Base-by-base conservation (phyloP, 306 rosid species). In the Astragalus membranaceus region DNA sequence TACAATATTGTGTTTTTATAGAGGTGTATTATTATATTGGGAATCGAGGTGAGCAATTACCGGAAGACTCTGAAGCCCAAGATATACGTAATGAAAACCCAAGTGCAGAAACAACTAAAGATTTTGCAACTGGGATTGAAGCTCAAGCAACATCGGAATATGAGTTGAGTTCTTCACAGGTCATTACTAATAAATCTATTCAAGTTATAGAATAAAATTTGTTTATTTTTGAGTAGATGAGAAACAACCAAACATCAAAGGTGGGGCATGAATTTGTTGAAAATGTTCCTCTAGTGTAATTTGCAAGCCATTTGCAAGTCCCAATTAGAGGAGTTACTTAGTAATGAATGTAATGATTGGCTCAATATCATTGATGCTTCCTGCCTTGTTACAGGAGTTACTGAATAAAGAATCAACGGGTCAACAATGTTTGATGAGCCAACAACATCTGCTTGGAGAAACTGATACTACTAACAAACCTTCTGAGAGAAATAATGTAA, bases 241-340 rank as follows among this genome's bases (percentile, higher is more conserved):
- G 16, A 51, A 17, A 15, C 23, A 51, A 67, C 16, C n/a, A 3
- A 53, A 37, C 4, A 52, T 49, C 4, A 12, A 36, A 68, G 69
- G 49, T 48, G 67, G 73, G 53, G 66, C 66, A 76, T 47, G 74
- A 39, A 4, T 12, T 20, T 69, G 54, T n/a, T 1, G 16, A 66
- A 47, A 48, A 30, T 13, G 71, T 8, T 48, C 14, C 23, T 20
- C 16, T 8, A 29, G 7, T 65, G 14, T 47, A 32, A 20, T 0
- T 20, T n/a, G n/a, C n/a, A n/a, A n/a, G n/a, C n/a, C n/a, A n/a
- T n/a, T n/a, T n/a, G n/a, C n/a, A 20, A 0, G 23, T 20, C 23
- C 23, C 23, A 20, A 20, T 20, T 20, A 20, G 1, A 20, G 23
- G 23, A 20, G 23, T 20, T 20, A 20, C 23, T 36, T 5, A 36